Evolutionary conservation across 2,329 filamentous ascomycete species (phyloP), one percentile per base, ranked within the genome.

Genomic region (Aspergillus costaricaensis): DNA sequence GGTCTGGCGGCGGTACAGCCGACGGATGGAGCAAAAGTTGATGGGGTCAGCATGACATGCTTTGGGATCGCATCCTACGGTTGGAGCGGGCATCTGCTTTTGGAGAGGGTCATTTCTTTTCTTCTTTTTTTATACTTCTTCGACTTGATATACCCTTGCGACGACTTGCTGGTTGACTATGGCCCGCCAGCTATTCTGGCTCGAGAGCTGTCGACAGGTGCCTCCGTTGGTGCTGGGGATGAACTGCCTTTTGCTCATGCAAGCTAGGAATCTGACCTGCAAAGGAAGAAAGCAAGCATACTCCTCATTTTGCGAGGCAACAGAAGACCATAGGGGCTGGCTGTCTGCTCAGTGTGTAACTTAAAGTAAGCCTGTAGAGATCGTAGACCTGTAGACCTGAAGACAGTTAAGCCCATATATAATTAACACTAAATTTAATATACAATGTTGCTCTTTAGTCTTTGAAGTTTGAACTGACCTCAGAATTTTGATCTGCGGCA

Each of bases 11-110:
- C 57, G 60, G 61, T 61, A 50, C 58, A 55, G 55, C 53, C 52
- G 62, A 67, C 62, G 65, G 65, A 59, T 57, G 52, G 50, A 41
- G 48, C 53, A 60, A 66, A 67, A 59, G 51, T 65, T 59, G 38
- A 56, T 62, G 61, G 43, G 61, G 62, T 65, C 62, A 51, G 58
- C 57, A 55, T 44, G 58, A 52, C 52, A 52, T 64, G 58, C 30
- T 54, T 57, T 60, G 59, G 39, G 55, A 57, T 59, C 43, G 55
- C 49, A 43, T 55, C 36, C 49, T 57, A 56, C 56, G 53, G 30
- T 52, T 56, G 55, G 53, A 58, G 30, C 43, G 39, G 50, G 47
- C 44, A 50, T 61, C 44, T 56, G 38, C 43, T 39, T 56, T 50
- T 50, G 48, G 43, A 55, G 21, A 43, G 36, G 39, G 48, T 36